Percentiles rank a stretch among this genome's conserved stretches.
These are phyloP conservation scores for Lentinula lateritia DNA, from an alignment of 768 basidiomycete species.

Conservation along the genomic window DNA sequence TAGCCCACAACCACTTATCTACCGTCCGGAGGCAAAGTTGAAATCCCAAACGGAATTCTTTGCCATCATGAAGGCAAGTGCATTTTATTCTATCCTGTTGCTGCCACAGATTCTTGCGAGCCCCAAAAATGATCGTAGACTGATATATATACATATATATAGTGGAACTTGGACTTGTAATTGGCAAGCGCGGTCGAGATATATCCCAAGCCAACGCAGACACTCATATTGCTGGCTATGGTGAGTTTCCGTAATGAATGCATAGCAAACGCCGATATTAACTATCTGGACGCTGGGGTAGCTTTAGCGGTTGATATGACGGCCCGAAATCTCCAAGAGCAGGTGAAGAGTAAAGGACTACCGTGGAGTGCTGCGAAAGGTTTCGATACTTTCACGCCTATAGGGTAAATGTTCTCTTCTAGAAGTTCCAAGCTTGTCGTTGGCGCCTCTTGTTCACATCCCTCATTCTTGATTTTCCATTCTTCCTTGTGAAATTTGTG, in stretches of 20 bases:
- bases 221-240: slow-evolving; percentile 86
- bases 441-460: neutral
- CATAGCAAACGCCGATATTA: too few relatives aligned
- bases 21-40: slow-evolving; percentile 67
- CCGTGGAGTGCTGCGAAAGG: slow-evolving; percentile 98
- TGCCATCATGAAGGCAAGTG: slow-evolving; percentile 86
- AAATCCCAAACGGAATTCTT: slow-evolving; percentile 79
- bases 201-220: slow-evolving; percentile 70
- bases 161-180: slow-evolving; percentile 98
- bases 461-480: neutral
- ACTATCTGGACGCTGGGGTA: slow-evolving; percentile 20
- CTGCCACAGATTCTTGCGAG: neutral
- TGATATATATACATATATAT: neutral
- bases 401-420: slow-evolving; percentile 49
- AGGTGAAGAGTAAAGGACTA: slow-evolving; percentile 87
- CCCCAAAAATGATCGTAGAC: too few relatives aligned
- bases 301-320: slow-evolving; percentile 96
- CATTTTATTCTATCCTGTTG: neutral
- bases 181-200: slow-evolving; percentile 82
- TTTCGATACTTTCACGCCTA: slow-evolving; percentile 93
- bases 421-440: neutral
- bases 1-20: slow-evolving; percentile 85
- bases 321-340: slow-evolving; percentile 90
- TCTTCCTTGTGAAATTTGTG: too few relatives aligned
- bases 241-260: slow-evolving; percentile 35